These are phyloP conservation scores for Neoarthrinium moseri DNA, from an alignment of 2,329 filamentous ascomycete genomes.

Conservation along the genomic window DNA sequence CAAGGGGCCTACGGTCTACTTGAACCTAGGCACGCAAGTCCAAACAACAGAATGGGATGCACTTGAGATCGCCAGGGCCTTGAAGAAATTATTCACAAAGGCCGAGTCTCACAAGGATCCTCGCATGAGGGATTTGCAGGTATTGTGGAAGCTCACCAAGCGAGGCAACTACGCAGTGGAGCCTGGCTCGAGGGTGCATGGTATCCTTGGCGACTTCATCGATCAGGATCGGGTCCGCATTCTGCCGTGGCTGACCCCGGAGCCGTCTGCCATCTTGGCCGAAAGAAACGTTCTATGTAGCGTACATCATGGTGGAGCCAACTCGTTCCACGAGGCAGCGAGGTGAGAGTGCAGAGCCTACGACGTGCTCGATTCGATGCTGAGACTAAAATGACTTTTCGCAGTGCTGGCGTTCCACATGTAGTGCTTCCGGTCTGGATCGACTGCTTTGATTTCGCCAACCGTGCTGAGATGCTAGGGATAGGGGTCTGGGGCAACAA, in stretches of 20 bases:
- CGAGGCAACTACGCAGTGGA: constrained; percentile 6
- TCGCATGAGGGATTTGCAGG: constrained; percentile 27
- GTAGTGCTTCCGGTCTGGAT: constrained; percentile 18
- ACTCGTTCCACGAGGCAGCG: constrained; percentile 23
- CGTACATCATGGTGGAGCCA: constrained; percentile 37
- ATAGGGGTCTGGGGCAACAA: constrained; percentile 17
- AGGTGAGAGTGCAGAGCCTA: neutral
- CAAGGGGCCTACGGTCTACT: constrained; percentile 14
- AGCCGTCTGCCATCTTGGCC: constrained; percentile 11
- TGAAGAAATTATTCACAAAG: constrained; percentile 31
- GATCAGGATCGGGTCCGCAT: constrained; percentile 1
- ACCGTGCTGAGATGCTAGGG: constrained; percentile 16
- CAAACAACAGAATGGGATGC: constrained; percentile 28
- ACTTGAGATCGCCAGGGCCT: constrained; percentile 29
- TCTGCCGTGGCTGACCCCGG: neutral
- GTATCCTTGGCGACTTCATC: constrained; percentile 15
- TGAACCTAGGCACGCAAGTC: constrained; percentile 31
- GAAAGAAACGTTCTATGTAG: constrained; percentile 25
- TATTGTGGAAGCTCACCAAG: constrained; percentile 35
- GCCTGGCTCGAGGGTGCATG: constrained; percentile 11
- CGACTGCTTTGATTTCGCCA: constrained; percentile 19
- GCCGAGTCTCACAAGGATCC: constrained; percentile 17
- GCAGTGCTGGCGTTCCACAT: constrained; percentile 17
- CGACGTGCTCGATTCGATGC: neutral
- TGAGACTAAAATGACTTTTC: neutral